These are phyloP conservation scores for Meyerozyma carpophila DNA, from an alignment of 1,139 yeast species.

Conservation along the genomic window DNA sequence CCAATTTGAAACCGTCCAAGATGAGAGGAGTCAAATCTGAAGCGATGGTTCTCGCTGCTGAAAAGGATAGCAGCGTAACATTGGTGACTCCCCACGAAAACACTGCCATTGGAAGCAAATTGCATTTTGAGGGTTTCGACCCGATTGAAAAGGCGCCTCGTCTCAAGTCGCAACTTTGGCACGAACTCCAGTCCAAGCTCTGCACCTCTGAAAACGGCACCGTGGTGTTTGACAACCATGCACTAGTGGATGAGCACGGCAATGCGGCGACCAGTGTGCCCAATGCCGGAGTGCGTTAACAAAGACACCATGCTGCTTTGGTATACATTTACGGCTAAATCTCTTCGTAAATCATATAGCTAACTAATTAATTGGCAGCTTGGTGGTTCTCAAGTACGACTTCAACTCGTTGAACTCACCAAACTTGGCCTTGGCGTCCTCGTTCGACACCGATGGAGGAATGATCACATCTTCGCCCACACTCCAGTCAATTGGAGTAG, in stretches of 20 bases:
- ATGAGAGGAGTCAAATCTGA: slow-evolving; percentile 58
- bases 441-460: slow-evolving; percentile 77
- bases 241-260: not conserved
- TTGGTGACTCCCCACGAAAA: slow-evolving; percentile 32
- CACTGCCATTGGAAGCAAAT: slow-evolving; percentile 27
- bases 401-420: slow-evolving; percentile 77
- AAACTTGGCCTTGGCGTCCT: slow-evolving; percentile 74
- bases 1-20: slow-evolving; percentile 60
- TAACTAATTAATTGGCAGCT: not conserved
- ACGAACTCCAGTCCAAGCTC: slow-evolving; percentile 21
- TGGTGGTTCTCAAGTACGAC: slow-evolving; percentile 56
- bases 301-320: too few relatives aligned
- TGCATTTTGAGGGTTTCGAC: slow-evolving; percentile 21
- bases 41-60: slow-evolving; percentile 58
- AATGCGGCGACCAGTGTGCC: not conserved
- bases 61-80: slow-evolving; percentile 19
- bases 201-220: slow-evolving; percentile 20
- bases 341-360: not conserved
- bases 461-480: slow-evolving; percentile 85
- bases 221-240: not conserved
- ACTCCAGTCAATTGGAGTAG: slow-evolving; percentile 74
- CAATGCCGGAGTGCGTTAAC: not conserved
- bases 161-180: slow-evolving; percentile 32
- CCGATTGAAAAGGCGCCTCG: slow-evolving; percentile 15
- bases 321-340: too few relatives aligned